These are phyloP conservation scores for Solanum etuberosum DNA, from an alignment of 257 asterid species.

Conservation along the genomic window DNA sequence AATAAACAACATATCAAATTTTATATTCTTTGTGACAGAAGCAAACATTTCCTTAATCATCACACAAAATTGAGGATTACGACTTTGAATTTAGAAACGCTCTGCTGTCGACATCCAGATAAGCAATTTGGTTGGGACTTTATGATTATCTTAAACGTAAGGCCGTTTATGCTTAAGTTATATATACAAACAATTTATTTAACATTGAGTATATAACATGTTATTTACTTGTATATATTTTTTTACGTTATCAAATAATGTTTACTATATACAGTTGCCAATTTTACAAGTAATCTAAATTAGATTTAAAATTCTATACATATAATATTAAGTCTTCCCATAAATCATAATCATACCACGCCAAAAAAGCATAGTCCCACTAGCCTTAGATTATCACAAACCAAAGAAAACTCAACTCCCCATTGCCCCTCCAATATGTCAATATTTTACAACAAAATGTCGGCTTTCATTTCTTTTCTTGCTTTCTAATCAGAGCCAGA, in stretches of 20 bases:
- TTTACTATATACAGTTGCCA: not conserved
- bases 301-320: not conserved
- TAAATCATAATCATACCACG: not conserved
- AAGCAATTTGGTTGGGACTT: not conserved
- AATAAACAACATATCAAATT: not conserved
- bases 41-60: not conserved
- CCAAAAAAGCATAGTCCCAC: not conserved
- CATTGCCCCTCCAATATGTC: not conserved
- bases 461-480: not conserved
- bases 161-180: not conserved
- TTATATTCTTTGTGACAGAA: not conserved
- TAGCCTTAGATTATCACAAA: not conserved
- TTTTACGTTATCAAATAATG: not conserved
- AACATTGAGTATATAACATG: not conserved
- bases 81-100: not conserved
- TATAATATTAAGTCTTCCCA: not conserved
- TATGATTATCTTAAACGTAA: not conserved
- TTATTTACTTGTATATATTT: not conserved
- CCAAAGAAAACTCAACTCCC: not conserved
- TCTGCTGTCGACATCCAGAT: not conserved
- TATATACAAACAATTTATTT: not conserved
- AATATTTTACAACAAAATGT: not conserved
- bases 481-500: not conserved
- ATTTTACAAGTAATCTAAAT: not conserved
- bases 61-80: not conserved